Evolutionary conservation across 768 basidiomycete species (phyloP).

Genomic region (Lentinus brumalis): DNA sequence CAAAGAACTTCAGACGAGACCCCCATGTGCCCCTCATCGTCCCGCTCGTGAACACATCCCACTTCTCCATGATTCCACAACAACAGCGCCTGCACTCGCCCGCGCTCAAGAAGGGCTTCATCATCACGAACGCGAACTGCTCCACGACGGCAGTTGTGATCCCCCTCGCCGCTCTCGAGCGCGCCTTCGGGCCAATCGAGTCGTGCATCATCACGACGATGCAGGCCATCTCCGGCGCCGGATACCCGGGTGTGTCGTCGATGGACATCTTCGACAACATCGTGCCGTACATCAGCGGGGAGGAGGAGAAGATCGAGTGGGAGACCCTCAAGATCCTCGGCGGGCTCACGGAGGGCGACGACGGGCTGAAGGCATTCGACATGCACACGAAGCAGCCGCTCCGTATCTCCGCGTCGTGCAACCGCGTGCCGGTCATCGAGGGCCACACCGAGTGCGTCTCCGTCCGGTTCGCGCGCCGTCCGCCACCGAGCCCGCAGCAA

Average conservation of each 20-base stretch:
- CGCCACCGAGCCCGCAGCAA: slow-evolving; percentile 85
- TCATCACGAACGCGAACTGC: slow-evolving; percentile 98
- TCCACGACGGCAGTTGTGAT: slow-evolving; percentile 92
- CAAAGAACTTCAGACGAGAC: slow-evolving; percentile 95
- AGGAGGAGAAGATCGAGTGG: slow-evolving; percentile 99
- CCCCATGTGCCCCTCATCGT: slow-evolving; percentile 94
- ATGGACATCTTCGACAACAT: slow-evolving; percentile 96
- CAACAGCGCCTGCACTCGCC: slow-evolving; percentile 73
- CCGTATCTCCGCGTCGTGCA: slow-evolving; percentile 91
- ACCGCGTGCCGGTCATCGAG: slow-evolving; percentile 93
- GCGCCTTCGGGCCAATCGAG: slow-evolving; percentile 92
- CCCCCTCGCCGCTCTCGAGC: slow-evolving; percentile 88
- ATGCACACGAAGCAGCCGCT: slow-evolving; percentile 81
- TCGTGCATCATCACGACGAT: slow-evolving; percentile 90
- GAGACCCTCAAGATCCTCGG: slow-evolving; percentile 97
- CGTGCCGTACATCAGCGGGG: slow-evolving; percentile 90
- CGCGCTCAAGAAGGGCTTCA: slow-evolving; percentile 81
- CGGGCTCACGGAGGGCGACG: slow-evolving; percentile 61
- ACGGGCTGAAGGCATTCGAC: slow-evolving; percentile 69
- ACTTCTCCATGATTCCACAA: slow-evolving; percentile 81
- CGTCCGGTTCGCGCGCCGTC: slow-evolving; percentile 75
- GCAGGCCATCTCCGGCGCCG: slow-evolving; percentile 96
- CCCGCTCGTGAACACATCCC: slow-evolving; percentile 89
- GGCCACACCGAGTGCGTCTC: slow-evolving; percentile 93
- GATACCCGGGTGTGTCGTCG: slow-evolving; percentile 92